phyloP scores from a whole-genome alignment of 164 flowering plant species.

The Chimonanthus salicifolius region DNA sequence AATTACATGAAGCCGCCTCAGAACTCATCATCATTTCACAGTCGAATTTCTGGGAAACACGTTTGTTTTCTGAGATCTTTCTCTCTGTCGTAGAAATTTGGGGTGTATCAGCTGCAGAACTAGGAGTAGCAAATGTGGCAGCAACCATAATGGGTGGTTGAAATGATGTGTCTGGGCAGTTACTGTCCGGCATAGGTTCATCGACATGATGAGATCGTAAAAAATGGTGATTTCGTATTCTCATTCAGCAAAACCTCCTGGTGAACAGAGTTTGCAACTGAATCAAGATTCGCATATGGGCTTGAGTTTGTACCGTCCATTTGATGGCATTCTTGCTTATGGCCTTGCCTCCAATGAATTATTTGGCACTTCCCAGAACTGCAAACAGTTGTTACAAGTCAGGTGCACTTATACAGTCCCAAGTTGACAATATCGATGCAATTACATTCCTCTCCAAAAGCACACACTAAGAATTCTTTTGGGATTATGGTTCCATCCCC shows the following conservation, averaged over 20 bases:
- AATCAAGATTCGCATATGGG: conserved; percentile 25
- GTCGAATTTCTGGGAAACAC: conserved; percentile 24
- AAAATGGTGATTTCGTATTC: conserved; percentile 13
- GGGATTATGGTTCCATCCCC: too few relatives aligned
- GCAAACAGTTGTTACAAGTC: conserved; percentile 15
- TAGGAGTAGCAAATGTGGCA: conserved; percentile 11
- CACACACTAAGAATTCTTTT: too few relatives aligned
- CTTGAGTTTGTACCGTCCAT: conserved; percentile 26
- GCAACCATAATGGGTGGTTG: conserved; percentile 14
- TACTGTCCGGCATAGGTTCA: conserved; percentile 20
- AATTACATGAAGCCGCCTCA: conserved; percentile 17
- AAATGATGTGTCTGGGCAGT: conserved; percentile 11
- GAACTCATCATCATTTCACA: conserved; percentile 25
- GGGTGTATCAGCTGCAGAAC: conserved; percentile 18
- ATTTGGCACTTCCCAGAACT: conserved; percentile 94
- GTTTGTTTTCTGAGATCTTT: conserved; percentile 27
- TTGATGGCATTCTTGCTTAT: conserved; percentile 66
- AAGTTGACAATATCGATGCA: too few relatives aligned
- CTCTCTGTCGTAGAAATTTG: conserved; percentile 17
- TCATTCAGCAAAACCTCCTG: conserved; percentile 20
- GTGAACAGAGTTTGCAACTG: conserved; percentile 19
- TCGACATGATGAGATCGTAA: conserved; percentile 15
- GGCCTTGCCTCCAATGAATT: conserved; percentile 83
- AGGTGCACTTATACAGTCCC: not conserved
- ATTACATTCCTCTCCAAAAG: too few relatives aligned